Evolutionary conservation across 352 stramenopile genomes (phyloP).

Genomic region (Phytophthora quininea): DNA sequence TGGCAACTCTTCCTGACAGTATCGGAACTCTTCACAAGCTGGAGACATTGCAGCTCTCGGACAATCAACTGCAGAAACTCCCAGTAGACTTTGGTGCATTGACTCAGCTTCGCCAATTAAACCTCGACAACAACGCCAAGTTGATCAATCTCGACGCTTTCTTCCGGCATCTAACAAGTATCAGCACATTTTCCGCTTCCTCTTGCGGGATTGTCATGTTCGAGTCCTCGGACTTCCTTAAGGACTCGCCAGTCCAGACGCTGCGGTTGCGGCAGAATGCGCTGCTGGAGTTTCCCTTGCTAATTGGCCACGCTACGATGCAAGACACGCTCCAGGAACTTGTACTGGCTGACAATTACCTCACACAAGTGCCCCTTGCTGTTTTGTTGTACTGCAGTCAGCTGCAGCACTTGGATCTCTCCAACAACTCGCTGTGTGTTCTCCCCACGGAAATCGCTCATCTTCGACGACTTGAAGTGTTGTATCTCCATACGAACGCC

Average conservation of each 20-base stretch:
- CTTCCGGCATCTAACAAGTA: constrained; percentile 37
- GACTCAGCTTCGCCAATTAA: constrained; percentile 28
- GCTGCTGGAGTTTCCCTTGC: constrained; percentile 47
- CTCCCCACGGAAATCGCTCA: constrained; percentile 49
- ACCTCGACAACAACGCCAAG: constrained; percentile 51
- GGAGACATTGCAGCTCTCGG: constrained; percentile 37
- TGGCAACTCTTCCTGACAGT: constrained; percentile 45
- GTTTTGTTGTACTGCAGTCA: constrained; percentile 45
- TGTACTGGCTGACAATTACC: constrained; percentile 36
- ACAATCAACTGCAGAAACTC: constrained; percentile 55
- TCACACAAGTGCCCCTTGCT: constrained; percentile 47
- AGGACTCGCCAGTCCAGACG: constrained; percentile 42
- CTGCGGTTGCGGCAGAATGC: constrained; percentile 50
- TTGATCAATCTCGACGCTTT: constrained; percentile 44
- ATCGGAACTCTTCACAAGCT: constrained; percentile 51
- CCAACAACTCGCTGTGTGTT: constrained; percentile 44
- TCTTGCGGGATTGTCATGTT: constrained; percentile 52
- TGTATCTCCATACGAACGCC: constrained; percentile 52
- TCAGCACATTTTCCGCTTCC: constrained; percentile 41
- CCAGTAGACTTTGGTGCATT: constrained; percentile 47
- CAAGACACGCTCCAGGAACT: constrained; percentile 58
- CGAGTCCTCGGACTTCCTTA: constrained; percentile 52
- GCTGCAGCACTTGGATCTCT: constrained; percentile 52
- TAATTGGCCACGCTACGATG: constrained; percentile 43
- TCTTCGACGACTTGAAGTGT: constrained; percentile 39